These are phyloP conservation scores for Melastoma malabathricum DNA, from an alignment of 345 rosid species.

Conservation along the genomic window DNA sequence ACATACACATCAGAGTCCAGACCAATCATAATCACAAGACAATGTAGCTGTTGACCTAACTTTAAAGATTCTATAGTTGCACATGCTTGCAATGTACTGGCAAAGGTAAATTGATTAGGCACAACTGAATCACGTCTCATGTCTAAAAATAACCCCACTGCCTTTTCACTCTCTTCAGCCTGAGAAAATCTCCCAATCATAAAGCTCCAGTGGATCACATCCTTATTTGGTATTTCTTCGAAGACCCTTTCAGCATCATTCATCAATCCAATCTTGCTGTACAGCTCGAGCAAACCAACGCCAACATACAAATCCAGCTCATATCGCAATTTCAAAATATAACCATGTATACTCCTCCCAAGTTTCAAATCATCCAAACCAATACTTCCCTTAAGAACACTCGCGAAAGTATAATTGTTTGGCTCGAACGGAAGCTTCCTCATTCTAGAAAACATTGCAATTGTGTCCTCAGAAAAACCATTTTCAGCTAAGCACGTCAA, in stretches of 20 bases:
- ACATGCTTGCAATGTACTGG: conserved; percentile 66
- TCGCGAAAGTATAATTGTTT: conserved; percentile 43
- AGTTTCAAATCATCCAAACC: conserved; percentile 33
- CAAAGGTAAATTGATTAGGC: conserved; percentile 67
- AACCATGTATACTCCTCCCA: conserved; percentile 62
- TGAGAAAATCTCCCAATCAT: conserved; percentile 75
- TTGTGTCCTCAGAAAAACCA: conserved; percentile 35
- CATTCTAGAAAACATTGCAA: conserved; percentile 41
- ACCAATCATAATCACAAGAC: conserved; percentile 43
- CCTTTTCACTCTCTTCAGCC: conserved; percentile 32
- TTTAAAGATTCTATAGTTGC: conserved; percentile 30
- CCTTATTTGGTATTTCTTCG: conserved; percentile 55
- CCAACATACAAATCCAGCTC: conserved; percentile 45
- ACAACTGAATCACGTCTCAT: conserved; percentile 49
- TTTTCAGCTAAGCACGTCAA: conserved; percentile 63
- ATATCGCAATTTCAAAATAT: conserved; percentile 39
- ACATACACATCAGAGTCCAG: conserved; percentile 41
- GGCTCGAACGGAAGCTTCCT: conserved; percentile 50
- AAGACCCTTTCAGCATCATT: conserved; percentile 37
- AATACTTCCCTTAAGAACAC: conserved; percentile 60
- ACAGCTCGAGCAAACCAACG: conserved; percentile 63
- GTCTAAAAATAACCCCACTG: conserved; percentile 41
- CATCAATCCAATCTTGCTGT: conserved; percentile 31
- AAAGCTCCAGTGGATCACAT: conserved; percentile 85
- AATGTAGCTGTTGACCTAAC: conserved; percentile 60